Percentiles rank a stretch among this genome's conserved stretches.
Evolutionary conservation across 345 rosid species (phyloP).

Genomic region (Euphorbia tirucalli): DNA sequence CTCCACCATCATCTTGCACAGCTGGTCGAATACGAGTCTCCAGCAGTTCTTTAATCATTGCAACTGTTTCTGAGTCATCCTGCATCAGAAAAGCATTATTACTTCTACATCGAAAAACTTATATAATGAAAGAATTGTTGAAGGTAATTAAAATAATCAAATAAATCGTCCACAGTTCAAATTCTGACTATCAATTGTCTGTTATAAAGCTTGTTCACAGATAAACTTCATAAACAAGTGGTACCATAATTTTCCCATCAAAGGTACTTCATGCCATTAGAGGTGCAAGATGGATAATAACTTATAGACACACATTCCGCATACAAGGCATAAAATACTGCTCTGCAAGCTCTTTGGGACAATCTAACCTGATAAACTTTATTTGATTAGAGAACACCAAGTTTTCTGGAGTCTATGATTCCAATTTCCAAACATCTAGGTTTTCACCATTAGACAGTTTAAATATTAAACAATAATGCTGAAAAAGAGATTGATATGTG

Average conservation of each 20-base stretch:
- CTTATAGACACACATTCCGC: neutral
- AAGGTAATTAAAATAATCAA: neutral
- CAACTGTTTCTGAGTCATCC: constrained; percentile 98
- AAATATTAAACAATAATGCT: neutral
- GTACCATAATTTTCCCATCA: neutral
- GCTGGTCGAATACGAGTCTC: constrained; percentile 98
- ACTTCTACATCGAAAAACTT: neutral
- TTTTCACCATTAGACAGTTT: neutral
- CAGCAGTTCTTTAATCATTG: constrained; percentile 94
- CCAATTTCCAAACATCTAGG: neutral
- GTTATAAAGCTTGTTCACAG: neutral
- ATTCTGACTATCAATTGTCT: neutral
- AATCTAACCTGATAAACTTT: neutral
- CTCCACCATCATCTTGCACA: constrained; percentile 99
- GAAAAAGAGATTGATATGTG: no score
- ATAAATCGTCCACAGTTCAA: neutral
- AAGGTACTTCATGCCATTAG: neutral
- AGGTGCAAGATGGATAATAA: neutral
- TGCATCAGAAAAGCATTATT: constrained; percentile 24
- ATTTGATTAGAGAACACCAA: neutral
- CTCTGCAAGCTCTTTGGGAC: neutral
- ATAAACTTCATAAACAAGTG: neutral
- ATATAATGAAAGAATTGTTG: neutral
- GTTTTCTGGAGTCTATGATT: neutral
- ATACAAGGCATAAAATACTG: neutral